phyloP scores from a whole-genome alignment of 2,329 filamentous ascomycete genomes.

The Cytospora piceicola region DNA sequence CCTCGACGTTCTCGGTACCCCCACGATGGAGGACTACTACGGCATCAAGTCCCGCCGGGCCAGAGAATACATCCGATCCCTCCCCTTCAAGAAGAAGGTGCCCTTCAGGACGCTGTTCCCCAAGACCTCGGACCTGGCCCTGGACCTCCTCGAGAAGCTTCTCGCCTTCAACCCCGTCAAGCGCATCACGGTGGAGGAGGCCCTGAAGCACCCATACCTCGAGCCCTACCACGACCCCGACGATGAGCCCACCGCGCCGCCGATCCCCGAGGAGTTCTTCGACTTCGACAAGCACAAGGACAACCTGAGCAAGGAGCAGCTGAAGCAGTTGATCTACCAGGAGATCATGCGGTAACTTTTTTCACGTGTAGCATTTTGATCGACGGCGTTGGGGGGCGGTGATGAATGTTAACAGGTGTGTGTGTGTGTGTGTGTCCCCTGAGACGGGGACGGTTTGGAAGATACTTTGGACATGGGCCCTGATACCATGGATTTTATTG shows the following conservation, averaged over 20 bases:
- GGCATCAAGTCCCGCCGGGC: constrained; percentile 98
- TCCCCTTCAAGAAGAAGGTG: constrained; percentile 99
- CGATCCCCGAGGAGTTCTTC: constrained; percentile 98
- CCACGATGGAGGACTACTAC: constrained; percentile 99
- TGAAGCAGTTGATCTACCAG: constrained; percentile 96
- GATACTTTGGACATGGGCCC: neutral
- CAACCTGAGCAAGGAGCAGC: constrained; percentile 94
- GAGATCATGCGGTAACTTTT: constrained; percentile 75
- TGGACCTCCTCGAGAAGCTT: constrained; percentile 93
- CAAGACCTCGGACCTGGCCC: constrained; percentile 95
- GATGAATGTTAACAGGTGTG: neutral
- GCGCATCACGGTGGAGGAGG: constrained; percentile 97
- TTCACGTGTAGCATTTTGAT: neutral
- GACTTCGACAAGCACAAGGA: constrained; percentile 99
- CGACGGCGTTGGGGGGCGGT: neutral
- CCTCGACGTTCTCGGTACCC: constrained; percentile 93
- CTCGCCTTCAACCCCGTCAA: constrained; percentile 98
- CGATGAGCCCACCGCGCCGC: constrained; percentile 94
- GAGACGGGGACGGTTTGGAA: neutral
- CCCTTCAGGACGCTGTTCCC: constrained; percentile 97
- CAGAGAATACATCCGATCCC: constrained; percentile 94
- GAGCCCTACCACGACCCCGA: constrained; percentile 99
- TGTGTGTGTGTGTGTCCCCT: neutral
- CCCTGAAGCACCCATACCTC: constrained; percentile 94
- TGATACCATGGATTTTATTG: neutral